Base-by-base conservation (phyloP, 108 stramenopile genomes). In the Craspedostauros australis region DNA sequence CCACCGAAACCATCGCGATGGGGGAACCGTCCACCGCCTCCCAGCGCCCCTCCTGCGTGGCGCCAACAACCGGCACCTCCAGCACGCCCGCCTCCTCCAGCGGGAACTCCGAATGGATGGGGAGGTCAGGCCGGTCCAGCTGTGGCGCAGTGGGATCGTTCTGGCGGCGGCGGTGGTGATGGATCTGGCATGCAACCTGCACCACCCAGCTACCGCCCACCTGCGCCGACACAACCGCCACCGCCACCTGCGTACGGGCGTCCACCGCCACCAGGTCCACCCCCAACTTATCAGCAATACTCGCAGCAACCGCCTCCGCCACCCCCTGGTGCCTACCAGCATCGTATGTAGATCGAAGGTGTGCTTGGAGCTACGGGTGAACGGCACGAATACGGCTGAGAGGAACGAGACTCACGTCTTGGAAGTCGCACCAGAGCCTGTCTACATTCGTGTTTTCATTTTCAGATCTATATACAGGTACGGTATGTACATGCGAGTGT, bases 201-300 rank as follows among this genome's bases (percentile, higher is more conserved):
- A 22, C 66, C 66, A 32, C 61, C 68, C 16, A 39, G 32, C 0
- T 60, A 42, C 24, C 23, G 22, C 25, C 56, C 37, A 24, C 66
- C 64, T 26, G 70, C 76, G 28, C 69, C 75, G 20, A 47, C 52
- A 38, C 7, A 32, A 40, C 49, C 53, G n/a, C 73, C 73, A 34
- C 72, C 68, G n/a, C 57, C 61, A 4, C 60, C 56, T 7, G 34
- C 29, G 9, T 61, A 26, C 38, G 29, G 58, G 24, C 60, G 6
- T 21, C 68, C 70, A 14, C 60, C 62, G 16, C 65, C 64, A 30
- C 54, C 60, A n/a, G 41, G 20, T 12, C 61, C 51, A 31, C 60
- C 60, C 18, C 67, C 66, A 29, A 65, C 50, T 40, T 54, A 48
- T 50, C 47, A 49, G 12, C 62, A 41, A 28, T 33, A 52, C 7